These are phyloP conservation scores for Trypanosoma congolense DNA, from an alignment of 208 protist species.

Conservation along the genomic window DNA sequence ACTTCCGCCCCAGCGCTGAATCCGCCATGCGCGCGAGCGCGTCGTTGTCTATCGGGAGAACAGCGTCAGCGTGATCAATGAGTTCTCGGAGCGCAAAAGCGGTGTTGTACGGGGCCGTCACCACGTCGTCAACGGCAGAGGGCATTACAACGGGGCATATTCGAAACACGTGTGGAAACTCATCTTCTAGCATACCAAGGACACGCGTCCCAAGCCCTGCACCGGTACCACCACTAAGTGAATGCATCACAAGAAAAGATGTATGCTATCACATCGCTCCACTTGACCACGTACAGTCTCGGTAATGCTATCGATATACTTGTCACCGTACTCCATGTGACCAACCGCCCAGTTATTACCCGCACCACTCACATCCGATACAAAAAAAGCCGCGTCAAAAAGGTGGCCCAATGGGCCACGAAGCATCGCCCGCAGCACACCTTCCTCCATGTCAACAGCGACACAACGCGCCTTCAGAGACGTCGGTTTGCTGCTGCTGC, in stretches of 20 bases:
- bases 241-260: conserved; percentile 94
- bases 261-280: conserved; percentile 93
- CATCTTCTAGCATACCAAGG: conserved; percentile 90
- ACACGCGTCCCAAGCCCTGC: conserved; percentile 93
- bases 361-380: conserved; percentile 83
- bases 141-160: conserved; percentile 90
- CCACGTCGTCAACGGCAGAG: conserved; percentile 90
- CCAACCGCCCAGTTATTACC: conserved; percentile 94
- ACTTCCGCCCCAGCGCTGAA: conserved; percentile 24
- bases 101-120: conserved; percentile 95
- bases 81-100: conserved; percentile 89
- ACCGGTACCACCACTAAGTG: conserved; percentile 95
- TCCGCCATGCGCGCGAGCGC: conserved; percentile 85
- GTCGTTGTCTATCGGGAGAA: conserved; percentile 93
- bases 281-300: conserved; percentile 84
- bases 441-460: conserved; percentile 95
- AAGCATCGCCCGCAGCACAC: conserved; percentile 85
- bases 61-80: conserved; percentile 92
- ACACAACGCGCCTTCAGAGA: conserved; percentile 90
- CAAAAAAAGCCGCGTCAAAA: conserved; percentile 89
- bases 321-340: conserved; percentile 89
- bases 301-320: conserved; percentile 77
- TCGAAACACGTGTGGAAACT: conserved; percentile 90
- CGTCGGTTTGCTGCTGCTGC: not conserved
- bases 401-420: conserved; percentile 73